Percentiles rank a stretch among this genome's conserved stretches.
These are phyloP conservation scores for Huiozyma sinensis DNA, from an alignment of 805 yeast genomes.

Conservation along the genomic window DNA sequence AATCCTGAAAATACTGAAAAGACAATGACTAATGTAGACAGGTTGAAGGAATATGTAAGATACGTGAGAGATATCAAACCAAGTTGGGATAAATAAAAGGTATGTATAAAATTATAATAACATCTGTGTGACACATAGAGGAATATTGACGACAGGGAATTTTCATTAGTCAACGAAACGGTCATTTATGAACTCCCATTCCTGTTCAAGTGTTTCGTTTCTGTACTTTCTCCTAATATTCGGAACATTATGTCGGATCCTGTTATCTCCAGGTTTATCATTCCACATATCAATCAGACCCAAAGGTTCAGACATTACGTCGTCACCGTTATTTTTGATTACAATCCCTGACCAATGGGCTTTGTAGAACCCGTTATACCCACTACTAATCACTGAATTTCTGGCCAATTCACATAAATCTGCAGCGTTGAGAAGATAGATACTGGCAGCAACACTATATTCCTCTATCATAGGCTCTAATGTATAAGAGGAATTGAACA, in stretches of 20 bases:
- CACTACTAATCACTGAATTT: slow-evolving; percentile 21
- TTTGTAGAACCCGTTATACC: slow-evolving; percentile 25
- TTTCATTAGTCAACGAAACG: slow-evolving; percentile 1
- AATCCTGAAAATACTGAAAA: slow-evolving; percentile 17
- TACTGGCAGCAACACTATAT: slow-evolving; percentile 28
- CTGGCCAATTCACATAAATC: slow-evolving; percentile 26
- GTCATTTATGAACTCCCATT: slow-evolving; percentile 19
- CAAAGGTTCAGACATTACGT: slow-evolving; percentile 10
- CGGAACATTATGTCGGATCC: slow-evolving; percentile 26
- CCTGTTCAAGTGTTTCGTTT: slow-evolving; percentile 18
- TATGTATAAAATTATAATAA: background rate
- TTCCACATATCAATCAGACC: slow-evolving; percentile 22
- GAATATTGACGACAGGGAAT: background rate
- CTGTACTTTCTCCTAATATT: slow-evolving; percentile 20
- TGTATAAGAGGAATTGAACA: slow-evolving; percentile 25
- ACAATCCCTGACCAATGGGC: slow-evolving; percentile 26
- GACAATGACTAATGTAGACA: slow-evolving; percentile 6
- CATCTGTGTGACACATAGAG: background rate
- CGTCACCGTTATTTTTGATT: slow-evolving; percentile 1
- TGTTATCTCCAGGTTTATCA: slow-evolving; percentile 21
- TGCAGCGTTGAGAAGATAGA: slow-evolving; percentile 24
- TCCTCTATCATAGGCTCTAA: slow-evolving; percentile 27
- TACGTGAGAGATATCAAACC: slow-evolving; percentile 28
- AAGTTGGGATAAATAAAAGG: slow-evolving; percentile 22
- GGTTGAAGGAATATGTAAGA: slow-evolving; percentile 18